A percentile compares a stretch with the other conserved stretches of the same genome.
phyloP scores from a whole-genome alignment of 768 basidiomycete species.

The Panaeolus cyanescens region DNA sequence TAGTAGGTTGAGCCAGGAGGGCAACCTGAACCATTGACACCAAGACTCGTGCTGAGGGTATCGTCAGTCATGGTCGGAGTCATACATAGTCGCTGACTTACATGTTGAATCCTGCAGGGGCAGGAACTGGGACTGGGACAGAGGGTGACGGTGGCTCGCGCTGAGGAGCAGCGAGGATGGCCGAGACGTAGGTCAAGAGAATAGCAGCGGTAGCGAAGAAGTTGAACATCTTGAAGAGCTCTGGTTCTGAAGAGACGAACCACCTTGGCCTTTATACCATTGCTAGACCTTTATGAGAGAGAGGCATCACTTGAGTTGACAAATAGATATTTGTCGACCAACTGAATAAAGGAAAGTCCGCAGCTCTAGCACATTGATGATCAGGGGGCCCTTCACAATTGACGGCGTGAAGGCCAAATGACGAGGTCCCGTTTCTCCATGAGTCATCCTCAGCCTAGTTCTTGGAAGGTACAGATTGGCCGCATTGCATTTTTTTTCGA shows the following conservation, averaged over 20 bases:
- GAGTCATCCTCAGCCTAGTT: neutral
- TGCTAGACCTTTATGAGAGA: neutral
- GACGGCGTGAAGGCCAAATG: no score
- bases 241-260: neutral
- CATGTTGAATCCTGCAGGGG: constrained; percentile 12
- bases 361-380: neutral
- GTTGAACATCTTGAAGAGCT: constrained; percentile 7
- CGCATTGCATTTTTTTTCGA: neutral
- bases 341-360: neutral
- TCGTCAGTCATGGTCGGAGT: neutral
- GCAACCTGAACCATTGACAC: constrained; percentile 19
- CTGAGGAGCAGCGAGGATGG: constrained; percentile 9
- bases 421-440: constrained; percentile 2
- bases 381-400: no score
- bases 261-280: neutral
- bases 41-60: constrained; percentile 16
- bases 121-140: neutral
- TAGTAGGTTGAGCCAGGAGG: constrained; percentile 17
- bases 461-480: neutral
- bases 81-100: neutral
- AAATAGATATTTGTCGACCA: neutral
- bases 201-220: constrained; percentile 11
- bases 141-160: neutral
- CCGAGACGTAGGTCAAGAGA: constrained; percentile 5
- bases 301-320: neutral